These are phyloP conservation scores for Aureoboletus auriporus DNA, from an alignment of 768 basidiomycete genomes.

Conservation along the genomic window DNA sequence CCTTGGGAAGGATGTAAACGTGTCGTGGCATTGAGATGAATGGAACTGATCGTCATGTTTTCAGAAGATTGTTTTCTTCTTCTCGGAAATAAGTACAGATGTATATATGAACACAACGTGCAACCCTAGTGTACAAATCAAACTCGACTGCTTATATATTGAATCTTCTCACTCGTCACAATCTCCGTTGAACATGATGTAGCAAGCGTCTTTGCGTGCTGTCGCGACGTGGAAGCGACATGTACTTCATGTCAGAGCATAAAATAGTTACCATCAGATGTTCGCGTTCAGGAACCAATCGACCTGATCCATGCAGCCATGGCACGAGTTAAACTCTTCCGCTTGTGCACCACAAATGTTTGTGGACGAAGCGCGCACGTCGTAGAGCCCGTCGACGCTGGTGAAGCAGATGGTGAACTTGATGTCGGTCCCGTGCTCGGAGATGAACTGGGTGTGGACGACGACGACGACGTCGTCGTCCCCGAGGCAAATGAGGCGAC, in stretches of 20 bases:
- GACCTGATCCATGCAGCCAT: conserved; percentile 23
- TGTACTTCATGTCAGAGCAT: not conserved
- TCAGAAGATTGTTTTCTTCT: no score
- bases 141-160: not conserved
- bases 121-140: not conserved
- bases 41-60: not conserved
- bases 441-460: not conserved
- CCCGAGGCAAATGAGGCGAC: conserved; percentile 39
- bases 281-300: conserved; percentile 8
- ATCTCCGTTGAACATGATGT: not conserved
- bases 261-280: not conserved
- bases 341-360: conserved; percentile 13
- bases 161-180: not conserved
- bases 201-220: not conserved
- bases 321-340: conserved; percentile 9
- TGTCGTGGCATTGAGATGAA: conserved; percentile 28
- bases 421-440: conserved; percentile 4
- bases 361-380: conserved; percentile 21
- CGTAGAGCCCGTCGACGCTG: conserved; percentile 2
- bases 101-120: no score
- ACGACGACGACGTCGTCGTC: conserved; percentile 5
- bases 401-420: conserved; percentile 5
- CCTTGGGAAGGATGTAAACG: conserved; percentile 36
- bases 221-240: not conserved
- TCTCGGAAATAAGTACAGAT: no score